phyloP scores from a whole-genome alignment of 2,329 filamentous ascomycete species.

The Fusarium anguioides region DNA sequence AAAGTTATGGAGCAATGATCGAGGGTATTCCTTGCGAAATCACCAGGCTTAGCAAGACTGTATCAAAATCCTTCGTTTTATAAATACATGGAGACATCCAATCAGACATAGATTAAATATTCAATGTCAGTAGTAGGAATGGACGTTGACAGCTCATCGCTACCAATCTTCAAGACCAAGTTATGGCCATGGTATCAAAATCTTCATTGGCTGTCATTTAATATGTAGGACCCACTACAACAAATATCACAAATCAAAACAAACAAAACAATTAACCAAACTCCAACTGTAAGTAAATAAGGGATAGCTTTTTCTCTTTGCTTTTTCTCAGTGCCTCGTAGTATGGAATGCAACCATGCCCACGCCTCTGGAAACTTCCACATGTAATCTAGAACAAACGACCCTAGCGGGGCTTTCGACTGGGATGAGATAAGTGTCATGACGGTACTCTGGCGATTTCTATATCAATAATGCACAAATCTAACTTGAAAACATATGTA shows the following conservation, averaged over 20 bases:
- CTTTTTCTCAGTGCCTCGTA: neutral
- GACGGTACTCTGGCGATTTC: neutral
- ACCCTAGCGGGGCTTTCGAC: neutral
- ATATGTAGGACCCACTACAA: neutral
- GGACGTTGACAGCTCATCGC: too few relatives aligned
- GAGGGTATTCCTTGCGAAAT: neutral
- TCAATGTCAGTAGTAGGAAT: too few relatives aligned
- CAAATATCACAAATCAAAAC: neutral
- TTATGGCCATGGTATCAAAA: too few relatives aligned
- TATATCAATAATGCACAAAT: neutral
- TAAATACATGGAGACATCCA: too few relatives aligned
- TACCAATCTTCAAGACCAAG: too few relatives aligned
- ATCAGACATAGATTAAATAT: too few relatives aligned
- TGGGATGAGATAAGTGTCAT: neutral
- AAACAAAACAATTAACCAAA: neutral
- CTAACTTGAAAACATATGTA: neutral
- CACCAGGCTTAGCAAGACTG: neutral
- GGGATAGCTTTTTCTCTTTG: neutral
- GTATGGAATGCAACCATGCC: neutral
- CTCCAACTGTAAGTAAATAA: neutral
- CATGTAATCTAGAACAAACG: neutral
- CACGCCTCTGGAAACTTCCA: neutral
- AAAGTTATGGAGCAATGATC: neutral
- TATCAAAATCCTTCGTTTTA: too few relatives aligned
- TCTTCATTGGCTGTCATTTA: neutral